Percentiles rank a stretch among this genome's conserved stretches.
These are phyloP conservation scores for Chlorella sorokiniana DNA, from an alignment of 139 green algal genomes.

Conservation along the genomic window DNA sequence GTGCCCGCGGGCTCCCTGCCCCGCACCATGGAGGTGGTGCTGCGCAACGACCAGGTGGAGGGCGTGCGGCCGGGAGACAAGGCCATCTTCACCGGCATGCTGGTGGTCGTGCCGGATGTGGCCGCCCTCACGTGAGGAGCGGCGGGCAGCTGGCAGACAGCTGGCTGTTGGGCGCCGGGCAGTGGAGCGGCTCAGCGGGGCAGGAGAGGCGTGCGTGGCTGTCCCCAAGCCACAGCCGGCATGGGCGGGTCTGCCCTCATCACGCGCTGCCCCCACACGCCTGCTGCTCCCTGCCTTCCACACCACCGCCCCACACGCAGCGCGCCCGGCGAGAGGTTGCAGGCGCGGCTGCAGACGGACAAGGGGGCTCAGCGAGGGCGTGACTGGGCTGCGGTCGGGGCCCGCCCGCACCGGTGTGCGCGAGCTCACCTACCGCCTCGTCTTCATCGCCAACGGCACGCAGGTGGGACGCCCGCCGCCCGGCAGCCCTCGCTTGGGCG, in stretches of 20 bases:
- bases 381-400: conserved; percentile 73
- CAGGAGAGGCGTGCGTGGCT: too few species aligned
- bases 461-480: conserved; percentile 49
- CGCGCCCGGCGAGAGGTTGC: conserved; percentile 57
- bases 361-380: conserved; percentile 53
- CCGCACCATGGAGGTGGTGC: conserved; percentile 94
- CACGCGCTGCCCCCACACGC: neutral
- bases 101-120: conserved; percentile 96
- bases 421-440: conserved; percentile 93
- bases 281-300: neutral
- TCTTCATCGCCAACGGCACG: conserved; percentile 83
- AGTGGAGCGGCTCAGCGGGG: too few species aligned
- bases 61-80: conserved; percentile 95
- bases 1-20: conserved; percentile 93
- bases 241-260: too few species aligned
- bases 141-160: too few species aligned
- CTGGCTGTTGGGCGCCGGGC: too few species aligned
- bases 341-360: conserved; percentile 37
- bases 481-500: too few species aligned
- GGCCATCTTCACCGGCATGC: conserved; percentile 86
- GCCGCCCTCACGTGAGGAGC: conserved; percentile 58
- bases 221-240: too few species aligned
- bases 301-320: neutral
- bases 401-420: conserved; percentile 68
- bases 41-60: conserved; percentile 93